Evolutionary conservation across 2,329 filamentous ascomycete genomes (phyloP), one percentile per base, ranked within the genome.

Genomic region (Blumeriella jaapii): DNA sequence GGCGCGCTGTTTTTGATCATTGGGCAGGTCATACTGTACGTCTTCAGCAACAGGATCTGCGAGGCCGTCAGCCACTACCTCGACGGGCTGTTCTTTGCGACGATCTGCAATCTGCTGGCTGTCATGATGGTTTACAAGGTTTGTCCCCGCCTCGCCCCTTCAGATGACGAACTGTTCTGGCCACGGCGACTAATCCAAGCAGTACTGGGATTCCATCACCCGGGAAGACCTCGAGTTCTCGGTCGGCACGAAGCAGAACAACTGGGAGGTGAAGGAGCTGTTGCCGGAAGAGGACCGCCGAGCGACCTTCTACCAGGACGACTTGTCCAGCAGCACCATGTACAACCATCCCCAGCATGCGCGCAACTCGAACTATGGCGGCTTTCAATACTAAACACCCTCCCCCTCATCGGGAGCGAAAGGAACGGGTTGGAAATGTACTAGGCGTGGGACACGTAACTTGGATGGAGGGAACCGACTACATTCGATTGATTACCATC

Each of bases 81-180:
- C 31, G 91, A 98, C 54, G 89, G 89, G 0, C 62, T 96, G 30
- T 93, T 96, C 64, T 87, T 98, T 55, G 84, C 86, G 4, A 95
- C 89, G 0, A 78, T 89, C 36, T 91, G 86, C 65, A 98, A 98
- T 56, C 63, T 98, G 28, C 66, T 98, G 27, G 85, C 78, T 9
- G 89, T 98, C 42, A 98, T 98, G 91, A 98, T 96, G 91, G 78
- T 98, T 23, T 98, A 98, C 71, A 98, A 98, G 80, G 85, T 78
- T 60, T 44, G 64, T 54, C 36, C 25, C 14, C n/a, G n/a, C n/a
- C n/a, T n/a, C n/a, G n/a, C n/a, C n/a, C n/a, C n/a, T n/a, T n/a
- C n/a, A n/a, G n/a, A n/a, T n/a, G n/a, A n/a, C n/a, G n/a, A n/a
- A n/a, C n/a, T n/a, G n/a, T 24, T 24, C 22, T 24, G 3, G 22